Percentiles rank a stretch among this genome's conserved stretches.
Conservation (phyloP, 352 stramenopile species). For the Pythium periplocum region DNA sequence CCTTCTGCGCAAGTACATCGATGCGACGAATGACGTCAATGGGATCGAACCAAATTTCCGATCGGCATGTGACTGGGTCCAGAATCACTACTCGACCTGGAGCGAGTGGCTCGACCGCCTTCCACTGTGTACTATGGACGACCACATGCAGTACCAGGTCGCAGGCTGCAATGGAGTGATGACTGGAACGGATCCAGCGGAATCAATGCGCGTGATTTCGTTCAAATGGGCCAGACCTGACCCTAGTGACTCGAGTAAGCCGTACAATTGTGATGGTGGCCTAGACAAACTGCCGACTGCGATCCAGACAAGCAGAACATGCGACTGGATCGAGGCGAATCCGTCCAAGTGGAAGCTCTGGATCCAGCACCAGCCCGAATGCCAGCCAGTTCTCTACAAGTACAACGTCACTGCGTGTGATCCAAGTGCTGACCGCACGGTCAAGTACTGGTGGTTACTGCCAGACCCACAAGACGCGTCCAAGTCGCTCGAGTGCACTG, state of each 20-base stretch:
- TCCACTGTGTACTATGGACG: constrained; percentile 7
- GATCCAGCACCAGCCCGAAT: constrained; percentile 22
- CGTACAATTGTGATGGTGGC: constrained; percentile 23
- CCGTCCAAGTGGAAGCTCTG: constrained; percentile 21
- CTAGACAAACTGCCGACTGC: constrained; percentile 5
- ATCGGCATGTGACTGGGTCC: constrained; percentile 1
- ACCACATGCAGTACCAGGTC: constrained; percentile 1
- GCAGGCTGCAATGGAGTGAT: neutral
- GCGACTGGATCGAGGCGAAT: constrained; percentile 29
- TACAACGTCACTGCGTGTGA: constrained; percentile 34
- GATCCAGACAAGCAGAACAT: constrained; percentile 19
- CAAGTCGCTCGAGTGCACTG: constrained; percentile 30
- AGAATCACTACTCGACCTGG: constrained; percentile 11
- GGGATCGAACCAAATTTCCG: neutral
- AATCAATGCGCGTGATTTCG: constrained; percentile 1
- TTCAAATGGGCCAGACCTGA: constrained; percentile 17
- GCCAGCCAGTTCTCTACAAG: constrained; percentile 32
- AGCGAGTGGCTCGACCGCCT: constrained; percentile 12
- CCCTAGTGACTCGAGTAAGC: constrained; percentile 11
- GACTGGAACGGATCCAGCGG: neutral
- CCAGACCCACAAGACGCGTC: constrained; percentile 10
- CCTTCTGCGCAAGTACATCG: neutral
- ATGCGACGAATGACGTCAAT: neutral
- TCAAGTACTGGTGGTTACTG: constrained; percentile 39
- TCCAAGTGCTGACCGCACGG: constrained; percentile 16